Evolutionary conservation across 169 alveolate genomes (phyloP).

Genomic region (Babesia gibsoni): DNA sequence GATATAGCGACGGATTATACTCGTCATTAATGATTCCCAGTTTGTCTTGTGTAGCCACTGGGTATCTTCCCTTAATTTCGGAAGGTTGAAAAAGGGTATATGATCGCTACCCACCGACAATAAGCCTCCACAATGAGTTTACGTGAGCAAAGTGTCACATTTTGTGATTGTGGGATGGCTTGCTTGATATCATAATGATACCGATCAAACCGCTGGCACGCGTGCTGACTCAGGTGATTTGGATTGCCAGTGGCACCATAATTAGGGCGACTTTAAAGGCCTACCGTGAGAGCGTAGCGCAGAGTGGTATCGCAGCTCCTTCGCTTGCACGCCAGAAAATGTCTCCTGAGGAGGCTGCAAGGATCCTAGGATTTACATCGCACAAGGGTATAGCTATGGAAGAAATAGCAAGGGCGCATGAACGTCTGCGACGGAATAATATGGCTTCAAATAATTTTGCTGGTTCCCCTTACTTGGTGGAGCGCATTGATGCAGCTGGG

Average conservation of each 20-base stretch:
- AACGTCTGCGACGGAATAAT: constrained; percentile 41
- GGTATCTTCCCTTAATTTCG: too few relatives aligned
- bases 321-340: constrained; percentile 29
- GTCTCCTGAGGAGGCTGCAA: constrained; percentile 66
- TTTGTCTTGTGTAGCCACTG: too few relatives aligned
- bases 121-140: too few relatives aligned
- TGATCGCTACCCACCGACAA: too few relatives aligned
- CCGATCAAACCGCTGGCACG: constrained; percentile 62
- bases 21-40: too few relatives aligned
- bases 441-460: constrained; percentile 44
- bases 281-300: constrained; percentile 41
- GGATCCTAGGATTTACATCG: constrained; percentile 46
- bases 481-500: constrained; percentile 61
- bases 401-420: constrained; percentile 46
- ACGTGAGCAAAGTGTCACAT: too few relatives aligned
- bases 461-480: constrained; percentile 63
- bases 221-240: constrained; percentile 56
- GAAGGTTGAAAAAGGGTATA: too few relatives aligned
- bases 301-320: neutral
- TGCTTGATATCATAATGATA: constrained; percentile 29
- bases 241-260: constrained; percentile 62
- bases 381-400: neutral
- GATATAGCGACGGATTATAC: too few relatives aligned
- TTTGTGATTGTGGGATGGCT: constrained; percentile 6
- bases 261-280: constrained; percentile 52